Percentiles rank a stretch among this genome's conserved stretches.
These are phyloP conservation scores for Gossypium mustelinum DNA, from an alignment of 345 rosid genomes.

Conservation along the genomic window DNA sequence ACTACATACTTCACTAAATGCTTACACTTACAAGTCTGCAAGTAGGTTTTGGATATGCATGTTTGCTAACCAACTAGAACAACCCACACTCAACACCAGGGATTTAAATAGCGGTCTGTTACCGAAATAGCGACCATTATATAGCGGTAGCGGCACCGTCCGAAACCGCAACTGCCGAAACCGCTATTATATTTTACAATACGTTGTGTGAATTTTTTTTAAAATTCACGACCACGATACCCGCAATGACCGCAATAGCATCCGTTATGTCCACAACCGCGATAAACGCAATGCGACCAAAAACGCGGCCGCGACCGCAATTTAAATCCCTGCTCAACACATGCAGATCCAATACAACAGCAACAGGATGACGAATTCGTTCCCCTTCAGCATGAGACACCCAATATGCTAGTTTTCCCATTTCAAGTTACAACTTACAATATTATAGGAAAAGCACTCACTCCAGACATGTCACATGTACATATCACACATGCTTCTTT, in stretches of 20 bases:
- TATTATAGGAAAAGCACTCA: not conserved
- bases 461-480: not conserved
- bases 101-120: too few relatives aligned
- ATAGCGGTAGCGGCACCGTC: too few relatives aligned
- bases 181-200: too few relatives aligned
- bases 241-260: too few relatives aligned
- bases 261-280: too few relatives aligned
- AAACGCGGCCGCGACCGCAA: too few relatives aligned
- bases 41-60: not conserved
- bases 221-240: too few relatives aligned
- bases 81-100: not conserved
- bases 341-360: not conserved
- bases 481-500: not conserved
- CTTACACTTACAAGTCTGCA: not conserved
- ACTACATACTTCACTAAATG: not conserved
- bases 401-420: not conserved
- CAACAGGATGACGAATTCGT: not conserved
- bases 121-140: too few relatives aligned
- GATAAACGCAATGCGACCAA: too few relatives aligned
- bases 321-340: not conserved
- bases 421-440: not conserved
- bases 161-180: too few relatives aligned
- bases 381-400: not conserved
- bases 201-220: too few relatives aligned
- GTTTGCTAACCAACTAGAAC: conserved; percentile 5